Conservation (phyloP, 192 early-diverging fungal genomes). For the Mortierella hygrophila region DNA sequence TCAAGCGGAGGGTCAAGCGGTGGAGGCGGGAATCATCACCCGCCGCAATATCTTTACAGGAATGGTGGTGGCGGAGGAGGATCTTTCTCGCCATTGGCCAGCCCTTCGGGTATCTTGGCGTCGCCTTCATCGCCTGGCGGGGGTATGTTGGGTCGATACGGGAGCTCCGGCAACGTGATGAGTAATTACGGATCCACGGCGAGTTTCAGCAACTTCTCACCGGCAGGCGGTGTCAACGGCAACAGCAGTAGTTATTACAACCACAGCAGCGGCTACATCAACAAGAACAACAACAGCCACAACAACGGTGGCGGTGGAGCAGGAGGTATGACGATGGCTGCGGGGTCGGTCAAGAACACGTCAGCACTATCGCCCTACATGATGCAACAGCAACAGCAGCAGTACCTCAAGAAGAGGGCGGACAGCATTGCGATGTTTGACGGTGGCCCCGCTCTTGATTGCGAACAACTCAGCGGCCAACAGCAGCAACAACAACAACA, state of each 20-base stretch:
- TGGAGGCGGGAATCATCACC: background rate
- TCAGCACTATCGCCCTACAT: constrained; percentile 8
- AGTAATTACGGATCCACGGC: background rate
- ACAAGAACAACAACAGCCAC: background rate
- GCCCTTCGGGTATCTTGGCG: constrained; percentile 6
- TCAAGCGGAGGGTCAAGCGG: background rate
- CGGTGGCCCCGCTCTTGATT: background rate
- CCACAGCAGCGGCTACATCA: background rate
- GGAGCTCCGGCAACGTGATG: background rate
- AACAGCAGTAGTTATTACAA: background rate
- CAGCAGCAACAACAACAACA: background rate
- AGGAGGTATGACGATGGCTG: constrained; percentile 7
- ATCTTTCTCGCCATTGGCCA: constrained; percentile 23
- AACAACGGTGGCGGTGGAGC: background rate
- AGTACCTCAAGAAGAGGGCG: background rate
- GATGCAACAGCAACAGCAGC: background rate
- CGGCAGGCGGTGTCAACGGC: background rate
- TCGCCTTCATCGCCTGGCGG: constrained; percentile 12
- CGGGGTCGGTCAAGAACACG: background rate
- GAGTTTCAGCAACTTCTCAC: background rate
- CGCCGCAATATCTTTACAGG: background rate
- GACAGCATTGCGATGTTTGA: constrained; percentile 12
- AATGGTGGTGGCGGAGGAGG: background rate
- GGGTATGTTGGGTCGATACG: constrained; percentile 13
- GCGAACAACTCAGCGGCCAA: background rate